Evolutionary conservation across 1,139 yeast species (phyloP), one percentile per base, ranked within the genome.

Genomic region (Candida sanyaensis): DNA sequence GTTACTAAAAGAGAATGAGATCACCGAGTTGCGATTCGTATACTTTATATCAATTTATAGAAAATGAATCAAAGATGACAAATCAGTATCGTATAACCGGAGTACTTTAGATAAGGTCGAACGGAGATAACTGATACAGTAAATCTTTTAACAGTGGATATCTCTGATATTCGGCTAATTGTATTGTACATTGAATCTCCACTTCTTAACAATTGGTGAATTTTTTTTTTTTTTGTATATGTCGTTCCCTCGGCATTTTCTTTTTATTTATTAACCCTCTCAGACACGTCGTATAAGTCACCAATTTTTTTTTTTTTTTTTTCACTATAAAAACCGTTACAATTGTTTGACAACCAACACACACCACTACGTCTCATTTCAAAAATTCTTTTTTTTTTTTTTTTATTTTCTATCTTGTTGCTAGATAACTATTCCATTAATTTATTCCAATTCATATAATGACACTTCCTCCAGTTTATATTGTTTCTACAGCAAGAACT

Each of bases 401-500:
- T 31, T 27, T 28, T 12, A 17, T 27, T 41, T 34, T 33, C 11
- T 12, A 30, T 17, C 10, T 31, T 40, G 3, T 28, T 32, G 12
- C 40, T 41, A 28, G n/a, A 12, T 27, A n/a, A 23, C 23, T 26
- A 36, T 26, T 36, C 39, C n/a, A 32, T 9, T 32, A 32, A 12
- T 12, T 12, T 7, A 32, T 32, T 17, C 21, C 33, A 30, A 4
- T 30, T 9, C 29, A 36, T 8, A 50, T 23, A 28, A 54, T 54
- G 55, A 12, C 56, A n/a, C 40, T 40, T 33, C 49, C 56, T 34
- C 55, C 55, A 24, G 99, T 91, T 37, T 93, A 91, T 71, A 90
- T 93, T 65, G 98, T 91, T 50, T 74, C 97, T 33, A 79, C 90
- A 42, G 83, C 97, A 45, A 88, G 99, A 78, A 93, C 99, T 24